phyloP scores from a whole-genome alignment of 306 rosid genomes.

The Quercus ilex region DNA sequence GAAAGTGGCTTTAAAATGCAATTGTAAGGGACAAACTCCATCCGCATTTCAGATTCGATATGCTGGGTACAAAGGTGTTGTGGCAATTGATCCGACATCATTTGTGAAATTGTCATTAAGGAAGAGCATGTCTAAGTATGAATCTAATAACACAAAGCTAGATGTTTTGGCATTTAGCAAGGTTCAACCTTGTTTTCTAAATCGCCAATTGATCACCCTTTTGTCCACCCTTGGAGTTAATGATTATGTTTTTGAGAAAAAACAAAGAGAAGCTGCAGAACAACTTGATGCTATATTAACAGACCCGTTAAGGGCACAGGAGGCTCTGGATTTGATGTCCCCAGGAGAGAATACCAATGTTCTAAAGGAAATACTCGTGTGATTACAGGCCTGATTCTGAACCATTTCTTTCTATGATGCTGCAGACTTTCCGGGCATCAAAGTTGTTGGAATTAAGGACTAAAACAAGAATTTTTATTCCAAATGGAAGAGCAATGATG shows the following conservation, averaged over 20 bases:
- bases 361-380: slow-evolving; percentile 75
- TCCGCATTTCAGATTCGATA: slow-evolving; percentile 91
- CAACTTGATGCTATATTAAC: slow-evolving; percentile 58
- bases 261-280: slow-evolving; percentile 53
- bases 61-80: slow-evolving; percentile 89
- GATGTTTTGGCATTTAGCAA: slow-evolving; percentile 77
- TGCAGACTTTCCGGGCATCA: slow-evolving; percentile 73
- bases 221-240: slow-evolving; percentile 71
- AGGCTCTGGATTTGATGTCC: slow-evolving; percentile 71
- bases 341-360: slow-evolving; percentile 70
- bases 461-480: slow-evolving; percentile 64
- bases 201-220: slow-evolving; percentile 73
- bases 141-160: slow-evolving; percentile 47
- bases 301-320: slow-evolving; percentile 65
- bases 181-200: slow-evolving; percentile 68
- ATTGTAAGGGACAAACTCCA: slow-evolving; percentile 38
- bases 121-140: slow-evolving; percentile 72
- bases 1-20: slow-evolving; percentile 68
- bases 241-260: slow-evolving; percentile 58
- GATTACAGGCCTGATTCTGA: slow-evolving; percentile 72
- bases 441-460: slow-evolving; percentile 63
- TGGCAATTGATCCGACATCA: slow-evolving; percentile 79
- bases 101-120: slow-evolving; percentile 60
- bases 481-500: slow-evolving; percentile 86
- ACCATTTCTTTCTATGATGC: slow-evolving; percentile 88